A percentile compares a stretch with the other conserved stretches of the same genome.
These are phyloP conservation scores for Rhodotorula sp. DNA, from an alignment of 1,284 basidiomycete genomes.

Conservation along the genomic window DNA sequence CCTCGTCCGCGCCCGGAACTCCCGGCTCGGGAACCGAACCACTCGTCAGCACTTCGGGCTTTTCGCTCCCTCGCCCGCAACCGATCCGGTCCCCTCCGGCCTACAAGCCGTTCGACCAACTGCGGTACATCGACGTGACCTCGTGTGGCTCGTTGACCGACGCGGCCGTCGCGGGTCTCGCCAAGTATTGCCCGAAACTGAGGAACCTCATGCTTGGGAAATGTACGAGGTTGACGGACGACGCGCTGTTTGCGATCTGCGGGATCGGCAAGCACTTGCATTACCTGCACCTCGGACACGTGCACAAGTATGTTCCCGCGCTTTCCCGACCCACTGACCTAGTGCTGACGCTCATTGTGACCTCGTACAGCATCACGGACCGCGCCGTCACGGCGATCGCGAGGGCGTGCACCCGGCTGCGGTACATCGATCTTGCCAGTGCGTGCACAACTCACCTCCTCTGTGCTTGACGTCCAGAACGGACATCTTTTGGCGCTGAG, in stretches of 20 bases:
- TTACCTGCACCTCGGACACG: constrained; percentile 93
- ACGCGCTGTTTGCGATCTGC: constrained; percentile 78
- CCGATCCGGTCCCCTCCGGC: constrained; percentile 20
- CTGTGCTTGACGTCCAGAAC: background rate
- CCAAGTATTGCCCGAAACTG: constrained; percentile 83
- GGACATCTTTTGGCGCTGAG: background rate
- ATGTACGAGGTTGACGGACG: constrained; percentile 82
- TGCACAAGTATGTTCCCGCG: constrained; percentile 55
- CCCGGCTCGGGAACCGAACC: constrained; percentile 3
- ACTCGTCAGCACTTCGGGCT: constrained; percentile 27
- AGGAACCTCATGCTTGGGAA: constrained; percentile 91
- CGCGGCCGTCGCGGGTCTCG: constrained; percentile 83
- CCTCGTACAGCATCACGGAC: constrained; percentile 73
- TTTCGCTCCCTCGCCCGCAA: constrained; percentile 11
- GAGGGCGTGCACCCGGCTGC: constrained; percentile 81
- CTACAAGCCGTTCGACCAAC: constrained; percentile 65
- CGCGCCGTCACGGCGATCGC: constrained; percentile 80
- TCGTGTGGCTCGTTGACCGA: constrained; percentile 80
- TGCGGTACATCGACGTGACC: constrained; percentile 87
- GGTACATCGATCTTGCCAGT: constrained; percentile 98
- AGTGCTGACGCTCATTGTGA: background rate
- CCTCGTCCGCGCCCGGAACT: background rate
- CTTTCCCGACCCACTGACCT: too few species aligned
- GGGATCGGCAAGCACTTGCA: constrained; percentile 87
- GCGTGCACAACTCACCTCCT: constrained; percentile 27